Evolutionary conservation across 1,284 basidiomycete genomes (phyloP), one percentile per base, ranked within the genome.

Genomic region (Microbotryum saponariae): DNA sequence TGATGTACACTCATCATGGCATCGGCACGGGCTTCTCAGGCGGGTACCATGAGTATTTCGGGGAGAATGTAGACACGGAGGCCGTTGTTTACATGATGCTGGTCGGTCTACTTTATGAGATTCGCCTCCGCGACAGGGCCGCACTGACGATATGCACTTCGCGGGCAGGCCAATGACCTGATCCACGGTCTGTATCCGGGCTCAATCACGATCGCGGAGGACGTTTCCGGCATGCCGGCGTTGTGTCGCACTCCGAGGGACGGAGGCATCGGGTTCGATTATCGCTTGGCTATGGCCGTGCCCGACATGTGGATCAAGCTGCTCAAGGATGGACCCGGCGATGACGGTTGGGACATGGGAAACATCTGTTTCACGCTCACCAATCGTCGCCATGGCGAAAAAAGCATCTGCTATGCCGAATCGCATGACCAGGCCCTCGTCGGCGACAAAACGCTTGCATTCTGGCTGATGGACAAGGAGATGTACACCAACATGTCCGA

Each of bases 291-390:
- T 27, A 98, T 98, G 94, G 94, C 94, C 10, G 83, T 98, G 55
- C 94, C 94, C 6, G 94, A 98, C 76, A 97, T 97, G 92, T 98
- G 92, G 91, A 98, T 98, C 81, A 97, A 98, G 77, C 80, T 97
- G 27, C 82, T 97, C 70, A 98, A 98, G 76, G 94, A 98, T 77
- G 47, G 57, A 9, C 86, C 84, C 74, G 70, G 76, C 5, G 94
- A 98, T 74, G 84, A 88, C 69, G 82, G 87, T 51, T 98, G 94
- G 94, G 82, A 94, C 59, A 81, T 98, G 71, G 85, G 80, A 62
- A 83, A 87, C 75, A 93, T 98, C 66, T 86, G 87, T 27, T 87
- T 88, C 74, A 97, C 91, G 4, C 78, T 98, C 61, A 91, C 84
- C 29, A 97, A 98, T 76, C 82, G 94, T 61, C 82, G 94, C 33